Evolutionary conservation across 2,329 filamentous ascomycete species (phyloP), one percentile per base, ranked within the genome.

Genomic region (Endoconidiophora laricicola): DNA sequence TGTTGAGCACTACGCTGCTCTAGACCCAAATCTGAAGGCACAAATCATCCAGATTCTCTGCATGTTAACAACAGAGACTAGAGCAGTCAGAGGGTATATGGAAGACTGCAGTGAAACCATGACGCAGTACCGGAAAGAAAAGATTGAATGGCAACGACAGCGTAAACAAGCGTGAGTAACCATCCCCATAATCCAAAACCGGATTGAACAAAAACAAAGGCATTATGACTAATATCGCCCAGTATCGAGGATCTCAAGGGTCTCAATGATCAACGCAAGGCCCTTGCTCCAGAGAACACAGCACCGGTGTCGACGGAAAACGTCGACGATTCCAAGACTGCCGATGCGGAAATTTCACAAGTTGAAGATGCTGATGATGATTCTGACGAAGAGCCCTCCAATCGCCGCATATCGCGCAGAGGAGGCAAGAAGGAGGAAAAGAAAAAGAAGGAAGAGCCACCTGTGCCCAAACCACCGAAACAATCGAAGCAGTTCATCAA

Each of bases 81-180:
- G 86, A 61, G 80, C 83, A 2, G 76, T 96, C 57, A 81, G 90
- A 48, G 81, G 78, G 14, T 94, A 93, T 61, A 83, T 98, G 71
- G 86, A 94, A 57, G 82, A 90, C 55, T 94, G 88, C 65, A 86
- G 83, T 56, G 85, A 90, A 60, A 84, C 86, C 49, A 95, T 96
- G 88, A 98, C 91, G 1, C 78, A 80, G 49, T 86, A 93, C 60
- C 81, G 91, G 46, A 98, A 98, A 64, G 84, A 93, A 61, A 95
- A 94, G 68, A 94, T 95, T 54, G 86, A 94, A 56, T 83, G 79
- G 65, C 90, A 96, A 65, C 78, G 87, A 56, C 78, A 83, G 57
- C 79, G 83, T 55, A 80, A 80, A 57, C 71, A 75, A 63, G 68
- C 70, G 75, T 80, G 68, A 64, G 76, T 33, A 33, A 10, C 29